Percentiles rank a stretch among this genome's conserved stretches.
Evolutionary conservation across 306 rosid genomes (phyloP).

Genomic region (Begonia fuchsioides): DNA sequence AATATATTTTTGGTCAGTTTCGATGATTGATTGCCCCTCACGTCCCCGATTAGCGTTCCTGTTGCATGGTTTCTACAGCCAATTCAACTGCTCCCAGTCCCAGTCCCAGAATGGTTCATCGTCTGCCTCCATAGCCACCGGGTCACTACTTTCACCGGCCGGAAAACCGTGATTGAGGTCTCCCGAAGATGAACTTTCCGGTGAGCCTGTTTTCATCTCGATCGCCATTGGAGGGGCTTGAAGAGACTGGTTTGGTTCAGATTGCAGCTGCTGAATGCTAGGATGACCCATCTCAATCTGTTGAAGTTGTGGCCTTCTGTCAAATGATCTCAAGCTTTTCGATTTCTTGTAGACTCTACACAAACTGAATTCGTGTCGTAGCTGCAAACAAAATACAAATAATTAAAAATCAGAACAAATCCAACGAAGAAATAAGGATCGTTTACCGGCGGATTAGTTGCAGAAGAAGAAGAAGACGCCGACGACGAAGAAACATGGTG

Average conservation of each 20-base stretch:
- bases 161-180: slow-evolving; percentile 20
- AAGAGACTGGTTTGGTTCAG: neutral
- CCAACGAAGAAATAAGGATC: neutral
- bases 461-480: neutral
- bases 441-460: neutral
- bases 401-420: slow-evolving; percentile 1
- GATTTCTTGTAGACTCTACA: slow-evolving; percentile 80
- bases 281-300: neutral
- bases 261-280: neutral
- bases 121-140: slow-evolving; percentile 10
- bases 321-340: slow-evolving; percentile 65
- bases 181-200: slow-evolving; percentile 37
- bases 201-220: slow-evolving; percentile 22
- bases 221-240: neutral
- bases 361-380: slow-evolving; percentile 62
- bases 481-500: slow-evolving; percentile 6
- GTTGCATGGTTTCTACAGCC: slow-evolving; percentile 12
- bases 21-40: too few species aligned
- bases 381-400: slow-evolving; percentile 23
- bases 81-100: slow-evolving; percentile 51
- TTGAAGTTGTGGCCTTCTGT: slow-evolving; percentile 40
- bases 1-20: too few species aligned
- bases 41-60: too few species aligned
- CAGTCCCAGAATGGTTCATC: slow-evolving; percentile 34
- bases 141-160: slow-evolving; percentile 9